Base-by-base conservation (phyloP, 176 grass and related monocot genomes). In the Aegilops sharonensis region DNA sequence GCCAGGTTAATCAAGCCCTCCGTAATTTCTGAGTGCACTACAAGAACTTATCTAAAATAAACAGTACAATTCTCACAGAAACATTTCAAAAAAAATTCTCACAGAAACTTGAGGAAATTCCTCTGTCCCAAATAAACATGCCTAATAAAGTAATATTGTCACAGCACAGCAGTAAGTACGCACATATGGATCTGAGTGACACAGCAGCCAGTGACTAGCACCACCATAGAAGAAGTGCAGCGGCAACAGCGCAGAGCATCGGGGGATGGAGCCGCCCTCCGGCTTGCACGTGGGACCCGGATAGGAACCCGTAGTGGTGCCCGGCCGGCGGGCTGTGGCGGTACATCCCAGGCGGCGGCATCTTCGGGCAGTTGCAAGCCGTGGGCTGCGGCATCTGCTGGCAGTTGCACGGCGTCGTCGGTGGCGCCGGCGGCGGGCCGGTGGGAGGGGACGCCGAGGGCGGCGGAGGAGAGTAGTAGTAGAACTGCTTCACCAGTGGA, bases 391-490 rank as follows among this genome's bases (percentile, higher is more conserved):
- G 11, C 60, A 11, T 34, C 31, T 5, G 29, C 18, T 23, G 25
- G 47, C 87, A 79, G 64, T 76, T 68, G 83, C 83, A 89, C 5
- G 73, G 80, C 8, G 34, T 2, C 17, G 39, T 10, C 57, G 72
- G 35, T 42, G 56, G 73, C 7, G 54, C 20, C 71, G 77, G 6
- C 9, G 88, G 54, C 56, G 48, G 40, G 54, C 17, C 81, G 47
- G 3, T 14, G 18, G 4, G 30, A 15, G 80, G 30, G 2, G 89
- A 42, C 0, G 25, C 0, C 11, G 84, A 56, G 13, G 90, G 90
- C 72, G 90, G 90, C 25, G 90, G 87, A 17, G 90, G 90, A 29
- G 86, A 92, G 83, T 89, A 86, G 83, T 88, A 92, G 83, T 67
- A 88, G 86, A 88, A 82, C 71, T 50, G 30, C 43, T 86, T 32